Evolutionary conservation across 371 early-diverging fungal species (phyloP), one percentile per base, ranked within the genome.

Genomic region (Phascolomyces articulosus): DNA sequence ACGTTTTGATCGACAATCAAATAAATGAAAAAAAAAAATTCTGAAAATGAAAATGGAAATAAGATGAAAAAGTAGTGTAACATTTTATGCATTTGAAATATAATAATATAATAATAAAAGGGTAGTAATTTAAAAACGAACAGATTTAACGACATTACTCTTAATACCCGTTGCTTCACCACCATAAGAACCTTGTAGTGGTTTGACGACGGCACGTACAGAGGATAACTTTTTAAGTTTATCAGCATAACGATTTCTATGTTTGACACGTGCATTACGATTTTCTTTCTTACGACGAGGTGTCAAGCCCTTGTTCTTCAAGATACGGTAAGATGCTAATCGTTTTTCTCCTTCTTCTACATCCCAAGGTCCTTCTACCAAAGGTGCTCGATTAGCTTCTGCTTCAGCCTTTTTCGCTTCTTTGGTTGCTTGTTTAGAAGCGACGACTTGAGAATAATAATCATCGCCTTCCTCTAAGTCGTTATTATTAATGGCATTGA

Each of bases 141-240:
- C 61, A 20, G 61, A 61, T 38, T 94, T 88, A 13, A 95, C 75
- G 26, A 96, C 78, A 40, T 87, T 84, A 34, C 89, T 81, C 84
- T 96, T 96, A 86, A 98, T 97, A 85, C 98, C 97, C 10, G 97
- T 96, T 70, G 82, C 79, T 83, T 98, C 98, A 69, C 98, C 98
- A 67, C 87, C 90, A 80, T 98, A 98, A 29, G 84, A 75, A 38
- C 90, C 85, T 59, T 83, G 77, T 41, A 81, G 87, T 38, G 81
- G 59, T 40, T 85, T 84, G 63, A 84, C 86, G 44, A 96, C 87
- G 16, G 88, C 80, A 71, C 89, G 90, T 73, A 92, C 78, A 44
- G 91, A 90, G 65, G 85, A 83, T 73, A 98, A 77, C 74, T 93
- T 95, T 90, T 96, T 98, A 85, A 89, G 86, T 62, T 93, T 93